Evolutionary conservation across 2,329 filamentous ascomycete genomes (phyloP), one percentile per base, ranked within the genome.

Genomic region (Aspergillus sp.): DNA sequence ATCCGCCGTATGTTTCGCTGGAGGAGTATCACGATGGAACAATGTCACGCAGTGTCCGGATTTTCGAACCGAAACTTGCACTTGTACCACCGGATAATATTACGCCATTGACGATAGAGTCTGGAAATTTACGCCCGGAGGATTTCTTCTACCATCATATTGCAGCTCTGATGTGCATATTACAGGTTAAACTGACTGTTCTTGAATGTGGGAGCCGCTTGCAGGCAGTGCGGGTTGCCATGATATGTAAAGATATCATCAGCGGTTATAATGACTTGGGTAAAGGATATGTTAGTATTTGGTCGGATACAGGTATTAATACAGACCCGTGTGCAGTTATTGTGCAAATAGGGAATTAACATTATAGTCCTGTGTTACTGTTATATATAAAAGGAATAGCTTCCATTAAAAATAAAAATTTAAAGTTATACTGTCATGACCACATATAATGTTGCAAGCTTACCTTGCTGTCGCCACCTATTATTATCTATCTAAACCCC

Each of bases 1-100:
- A 99, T 68, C 95, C 95, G 15, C 95, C 95, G 0, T 98, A 98
- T 71, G 88, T 98, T 51, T 96, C 92, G 2, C 77, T 80, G 0
- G 64, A 70, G 3, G 84, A 83, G 7, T 92, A 90, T 67, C 74
- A 59, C 6, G 65, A 80, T 40, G 81, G 75, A 40, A 84, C 84
- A 17, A 92, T 89, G 1, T 79, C 82, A 1, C 84, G 86, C 24
- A 93, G 90, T 12, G 93, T 97, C 31, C 84, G 91, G 15, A 86
- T 86, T 46, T 91, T 86, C 70, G 95, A 99, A 74, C 95, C 95
- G 3, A 84, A 79, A 62, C 75, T 90, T 12, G 95, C 95, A 0
- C 80, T 98, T 14, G 90, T 98, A 0, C 84, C 84, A 9, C 83
- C 84, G 4, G 33, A 51, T 5, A 8, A 41, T 2, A 19, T 40